Conservation (phyloP, 2,329 filamentous ascomycete genomes). For the Fusarium musae region DNA sequence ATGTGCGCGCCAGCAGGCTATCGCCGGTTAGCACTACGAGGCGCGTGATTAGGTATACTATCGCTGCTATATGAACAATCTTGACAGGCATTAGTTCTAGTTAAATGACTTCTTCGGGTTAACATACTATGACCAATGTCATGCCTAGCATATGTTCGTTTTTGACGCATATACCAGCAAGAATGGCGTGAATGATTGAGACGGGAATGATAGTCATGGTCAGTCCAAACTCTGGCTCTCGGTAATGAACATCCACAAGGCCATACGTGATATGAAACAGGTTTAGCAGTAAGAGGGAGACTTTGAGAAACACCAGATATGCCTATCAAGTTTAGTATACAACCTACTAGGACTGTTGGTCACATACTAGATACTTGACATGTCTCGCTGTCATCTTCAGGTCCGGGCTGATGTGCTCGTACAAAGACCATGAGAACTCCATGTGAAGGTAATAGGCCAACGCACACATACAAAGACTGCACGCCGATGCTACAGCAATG, state of each 20-base stretch:
- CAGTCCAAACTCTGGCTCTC: not conserved
- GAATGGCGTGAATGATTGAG: not conserved
- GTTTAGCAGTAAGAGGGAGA: not conserved
- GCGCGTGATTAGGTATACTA: not conserved
- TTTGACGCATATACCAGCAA: not conserved
- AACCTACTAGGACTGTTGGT: not conserved
- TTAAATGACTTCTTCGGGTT: not conserved
- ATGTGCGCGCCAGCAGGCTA: not conserved
- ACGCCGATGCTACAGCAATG: not conserved
- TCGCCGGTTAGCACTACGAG: not conserved
- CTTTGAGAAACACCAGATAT: not conserved
- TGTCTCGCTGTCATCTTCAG: not conserved
- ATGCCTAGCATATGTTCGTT: not conserved
- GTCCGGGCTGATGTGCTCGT: not conserved
- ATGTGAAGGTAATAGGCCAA: not conserved
- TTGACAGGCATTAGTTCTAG: not conserved
- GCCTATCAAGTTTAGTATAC: not conserved
- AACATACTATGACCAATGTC: not conserved
- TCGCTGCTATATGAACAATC: not conserved
- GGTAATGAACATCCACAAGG: not conserved
- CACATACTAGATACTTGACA: not conserved
- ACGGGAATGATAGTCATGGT: not conserved
- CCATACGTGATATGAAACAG: not conserved
- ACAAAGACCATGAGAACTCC: not conserved
- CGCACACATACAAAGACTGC: not conserved